Base-by-base conservation (phyloP, 2,329 filamentous ascomycete genomes). In the Ophiostoma himal-ulmi region DNA sequence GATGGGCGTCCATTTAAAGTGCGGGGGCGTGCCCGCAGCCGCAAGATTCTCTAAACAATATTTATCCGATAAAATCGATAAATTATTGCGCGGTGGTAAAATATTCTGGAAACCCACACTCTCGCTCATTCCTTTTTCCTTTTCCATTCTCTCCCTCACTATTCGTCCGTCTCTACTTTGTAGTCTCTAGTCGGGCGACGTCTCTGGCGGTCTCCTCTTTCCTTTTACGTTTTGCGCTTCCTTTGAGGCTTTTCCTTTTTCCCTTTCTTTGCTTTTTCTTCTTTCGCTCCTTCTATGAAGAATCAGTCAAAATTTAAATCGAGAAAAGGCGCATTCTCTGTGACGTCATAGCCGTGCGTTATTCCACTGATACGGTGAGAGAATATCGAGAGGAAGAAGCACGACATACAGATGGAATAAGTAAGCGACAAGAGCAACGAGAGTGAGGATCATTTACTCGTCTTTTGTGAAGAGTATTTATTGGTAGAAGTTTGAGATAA, bases 341-440 rank as follows among this genome's bases (percentile, higher is more conserved):
- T 64, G 60, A 64, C 60, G 34, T 64, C 60, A 64, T 39, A 36
- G 34, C 1, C 17, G 17, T 64, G 60, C 34, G 34, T 64, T 37
- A 64, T 36, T 64, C 60, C 34, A 64, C 60, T 64, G 60, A 64
- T 64, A 64, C 34, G 26, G 60, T 64, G 60, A 64, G 60, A 64
- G 26, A 64, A 64, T 64, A 37, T 64, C 3, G 60, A 64, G 34
- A 57, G 52, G 10, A 10, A 26, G 22, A 26, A 57, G 52, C 52
- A 57, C 30, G 30, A 37, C 17, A 64, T 37, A n/a, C 7, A 26
- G 57, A 62, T 62, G 30, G 57, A 62, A 36, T 30, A 62, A 36
- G 57, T 8, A 36, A 36, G 30, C n/a, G 34, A 22, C 20, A 37
- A 36, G 5, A 20, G 60, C 34, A 37, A 20, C 14, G 20, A 14